A percentile compares a stretch with the other conserved stretches of the same genome.
Conservation (phyloP, 257 asterid genomes). For the Paulownia fortunei region DNA sequence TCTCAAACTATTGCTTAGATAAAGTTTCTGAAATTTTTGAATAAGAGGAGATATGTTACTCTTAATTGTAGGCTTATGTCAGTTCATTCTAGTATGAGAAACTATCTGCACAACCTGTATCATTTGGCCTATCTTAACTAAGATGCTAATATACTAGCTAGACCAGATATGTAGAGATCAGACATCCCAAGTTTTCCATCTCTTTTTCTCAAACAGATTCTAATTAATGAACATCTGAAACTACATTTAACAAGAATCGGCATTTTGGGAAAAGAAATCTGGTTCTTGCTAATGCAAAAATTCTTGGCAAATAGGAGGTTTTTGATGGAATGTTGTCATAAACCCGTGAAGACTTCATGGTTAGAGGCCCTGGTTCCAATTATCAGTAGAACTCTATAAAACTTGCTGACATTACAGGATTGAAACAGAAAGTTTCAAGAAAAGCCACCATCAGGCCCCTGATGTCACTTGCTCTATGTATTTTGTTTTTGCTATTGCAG, state of each 20-base stretch:
- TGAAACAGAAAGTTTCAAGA: background rate
- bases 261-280: background rate
- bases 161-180: too few relatives aligned
- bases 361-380: too few relatives aligned
- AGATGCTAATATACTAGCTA: too few relatives aligned
- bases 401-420: background rate
- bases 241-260: background rate
- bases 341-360: background rate
- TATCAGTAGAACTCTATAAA: background rate
- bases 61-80: too few relatives aligned
- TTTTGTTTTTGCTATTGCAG: background rate
- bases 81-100: too few relatives aligned
- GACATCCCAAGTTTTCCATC: background rate
- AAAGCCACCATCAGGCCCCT: background rate
- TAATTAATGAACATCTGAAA: background rate
- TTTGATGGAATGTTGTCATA: background rate
- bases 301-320: background rate
- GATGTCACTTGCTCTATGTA: background rate
- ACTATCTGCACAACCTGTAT: too few relatives aligned
- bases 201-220: background rate
- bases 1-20: too few relatives aligned
- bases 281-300: slow-evolving; percentile 1
- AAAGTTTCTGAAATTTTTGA: background rate
- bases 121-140: too few relatives aligned
- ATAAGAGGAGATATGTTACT: background rate